Evolutionary conservation across 139 green algal species (phyloP), one percentile per base, ranked within the genome.

Genomic region (Volvox reticuliferus): DNA sequence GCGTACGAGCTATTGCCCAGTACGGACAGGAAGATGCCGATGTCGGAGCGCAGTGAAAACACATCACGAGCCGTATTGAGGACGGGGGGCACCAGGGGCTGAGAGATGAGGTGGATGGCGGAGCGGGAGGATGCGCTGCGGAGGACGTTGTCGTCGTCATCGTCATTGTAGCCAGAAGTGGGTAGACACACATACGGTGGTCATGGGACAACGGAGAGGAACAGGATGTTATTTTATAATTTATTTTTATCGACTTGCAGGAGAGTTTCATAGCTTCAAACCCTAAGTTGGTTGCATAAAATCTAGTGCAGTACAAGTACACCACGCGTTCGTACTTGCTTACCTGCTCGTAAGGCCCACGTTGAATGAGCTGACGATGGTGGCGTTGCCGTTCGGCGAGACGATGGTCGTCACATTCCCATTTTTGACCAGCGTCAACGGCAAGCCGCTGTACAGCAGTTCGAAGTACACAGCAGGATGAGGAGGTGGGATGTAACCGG

Each of bases 331-430:
- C 9, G 44, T 55, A 55, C 9, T 9, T 75, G 67, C 67, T 26
- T 75, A 75, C 67, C 67, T 75, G 67, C 24, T 75, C 22, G 67
- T 75, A 12, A 75, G 22, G 67, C 67, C 24, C 22, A 75, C 67
- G 14, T 28, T 75, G 67, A 32, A 75, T 24, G 67, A 75, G 3
- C 6, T 28, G 67, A 80, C 2, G 26, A 80, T 36, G 73, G 28
- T 80, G 73, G 73, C 73, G 73, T 80, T 80, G 73, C 73, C 73
- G 18, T 80, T 80, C 18, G 73, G 73, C 14, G 73, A 44, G 28
- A 80, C 26, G 28, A 80, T 36, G 28, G n/a, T 36, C 73, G 35
- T 32, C 24, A 32, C 35, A 2, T 2, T 37, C 6, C 73, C 73
- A 2, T 80, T 18, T 18, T 44, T 80, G 73, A 80, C 73, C 73